Conservation (phyloP, 768 basidiomycete species). For the Rubroboletus pulcherrimus region DNA sequence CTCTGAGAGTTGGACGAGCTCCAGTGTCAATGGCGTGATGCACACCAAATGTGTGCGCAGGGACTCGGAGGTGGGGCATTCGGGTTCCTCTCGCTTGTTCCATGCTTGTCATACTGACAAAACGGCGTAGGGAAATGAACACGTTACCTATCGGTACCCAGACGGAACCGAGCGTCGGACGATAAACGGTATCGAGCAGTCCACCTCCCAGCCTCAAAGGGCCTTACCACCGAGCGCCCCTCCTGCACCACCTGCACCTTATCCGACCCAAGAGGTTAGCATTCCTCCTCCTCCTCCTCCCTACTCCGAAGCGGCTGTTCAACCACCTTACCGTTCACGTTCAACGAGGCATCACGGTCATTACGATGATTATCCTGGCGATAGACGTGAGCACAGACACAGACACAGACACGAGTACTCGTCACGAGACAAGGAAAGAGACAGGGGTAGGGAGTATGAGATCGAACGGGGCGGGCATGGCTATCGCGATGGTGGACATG, state of each 20-base stretch:
- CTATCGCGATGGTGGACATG: constrained; percentile 4
- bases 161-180: constrained; percentile 65
- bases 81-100: not conserved
- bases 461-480: not conserved
- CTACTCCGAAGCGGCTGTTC: constrained; percentile 19
- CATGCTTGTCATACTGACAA: not conserved
- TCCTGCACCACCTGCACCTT: not conserved
- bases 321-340: constrained; percentile 12
- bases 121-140: constrained; percentile 63
- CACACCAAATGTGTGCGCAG: constrained; percentile 50
- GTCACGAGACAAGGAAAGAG: constrained; percentile 6
- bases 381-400: constrained; percentile 12
- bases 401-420: constrained; percentile 11
- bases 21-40: constrained; percentile 65
- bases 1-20: constrained; percentile 54
- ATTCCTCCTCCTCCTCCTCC: constrained; percentile 19
- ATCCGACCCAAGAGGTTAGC: not conserved
- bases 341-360: constrained; percentile 19
- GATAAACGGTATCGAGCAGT: constrained; percentile 61
- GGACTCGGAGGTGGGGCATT: constrained; percentile 54
- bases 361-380: constrained; percentile 6
- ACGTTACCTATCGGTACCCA: constrained; percentile 58
- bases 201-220: constrained; percentile 11
- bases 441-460: constrained; percentile 6
- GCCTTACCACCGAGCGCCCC: constrained; percentile 9